Evolutionary conservation across 2,329 filamentous ascomycete genomes (phyloP), one percentile per base, ranked within the genome.

Genomic region (Aureobasidium leucospermi): DNA sequence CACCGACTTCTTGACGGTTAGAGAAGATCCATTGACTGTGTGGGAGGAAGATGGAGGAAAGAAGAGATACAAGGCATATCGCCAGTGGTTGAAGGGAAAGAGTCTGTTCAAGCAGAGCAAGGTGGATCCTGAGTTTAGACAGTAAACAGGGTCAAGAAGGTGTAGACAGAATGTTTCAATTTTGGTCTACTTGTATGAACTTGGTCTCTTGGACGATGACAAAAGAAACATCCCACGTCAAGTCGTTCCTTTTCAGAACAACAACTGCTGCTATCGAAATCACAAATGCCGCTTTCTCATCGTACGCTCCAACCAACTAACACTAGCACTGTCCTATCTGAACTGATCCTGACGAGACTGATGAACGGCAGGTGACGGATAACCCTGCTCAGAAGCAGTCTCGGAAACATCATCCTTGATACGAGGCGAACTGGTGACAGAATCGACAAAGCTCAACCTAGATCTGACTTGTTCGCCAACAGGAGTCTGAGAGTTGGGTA

Each of bases 61-160:
- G 81, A 96, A 97, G 80, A 81, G 94, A 66, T 99, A 99, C 74
- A 97, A 96, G 75, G 89, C 92, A 9, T 99, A 99, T 74, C 79
- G 87, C 68, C 95, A 96, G 75, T 99, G 94, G 93, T 78, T 99
- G 69, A 83, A 86, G 63, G 93, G 93, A 16, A 97, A 96, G 78
- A 96, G 90, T 67, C 81, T 97, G 68, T 97, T 97, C 73, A 97
- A 97, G 75, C 92, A 96, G 79, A 79, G 77, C 62, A 80, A 79
- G 65, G 76, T 79, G 41, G 78, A 80, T 73, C 77, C 77, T 1
- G 77, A 80, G 69, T 79, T 70, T 61, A 59, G 56, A 55, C 57
- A 48, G n/a, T 58, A 29, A 23, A 6, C 16, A 49, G 31, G 9
- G 38, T 52, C 32, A 10, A 39, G 3, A 23, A 28, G 10, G n/a